phyloP scores from a whole-genome alignment of 805 yeast species.

The Saccharomyces paradoxus region DNA sequence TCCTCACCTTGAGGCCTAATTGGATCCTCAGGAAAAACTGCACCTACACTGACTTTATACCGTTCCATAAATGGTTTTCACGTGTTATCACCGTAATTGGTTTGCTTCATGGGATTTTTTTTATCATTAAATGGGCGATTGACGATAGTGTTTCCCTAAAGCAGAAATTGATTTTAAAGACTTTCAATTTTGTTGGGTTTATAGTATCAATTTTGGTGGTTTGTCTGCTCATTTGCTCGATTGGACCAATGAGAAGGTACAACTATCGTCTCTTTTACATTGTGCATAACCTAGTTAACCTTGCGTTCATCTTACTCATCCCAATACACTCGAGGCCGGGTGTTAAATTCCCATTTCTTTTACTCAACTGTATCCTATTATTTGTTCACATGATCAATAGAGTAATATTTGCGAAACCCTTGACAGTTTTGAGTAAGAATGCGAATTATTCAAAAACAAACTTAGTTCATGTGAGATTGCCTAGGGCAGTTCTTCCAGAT shows the following conservation, averaged over 20 bases:
- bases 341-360: constrained; percentile 34
- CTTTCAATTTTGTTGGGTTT: constrained; percentile 46
- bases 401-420: not conserved
- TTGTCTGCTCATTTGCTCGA: constrained; percentile 38
- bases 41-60: constrained; percentile 45
- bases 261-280: constrained; percentile 48
- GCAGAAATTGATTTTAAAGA: constrained; percentile 19
- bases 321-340: constrained; percentile 67
- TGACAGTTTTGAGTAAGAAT: constrained; percentile 3
- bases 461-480: constrained; percentile 20
- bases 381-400: constrained; percentile 6
- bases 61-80: constrained; percentile 66
- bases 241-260: constrained; percentile 41
- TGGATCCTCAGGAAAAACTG: constrained; percentile 36
- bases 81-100: constrained; percentile 43
- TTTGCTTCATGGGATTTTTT: constrained; percentile 47
- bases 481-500: constrained; percentile 23
- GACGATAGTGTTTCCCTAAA: constrained; percentile 33
- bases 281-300: constrained; percentile 45
- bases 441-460: constrained; percentile 12
- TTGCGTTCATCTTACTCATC: constrained; percentile 38
- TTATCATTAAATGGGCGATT: constrained; percentile 39
- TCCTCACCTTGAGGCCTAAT: constrained; percentile 50
- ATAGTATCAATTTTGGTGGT: constrained; percentile 32
- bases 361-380: constrained; percentile 16